phyloP scores from a whole-genome alignment of 495 filamentous ascomycete species.

The Talaromyces liani region DNA sequence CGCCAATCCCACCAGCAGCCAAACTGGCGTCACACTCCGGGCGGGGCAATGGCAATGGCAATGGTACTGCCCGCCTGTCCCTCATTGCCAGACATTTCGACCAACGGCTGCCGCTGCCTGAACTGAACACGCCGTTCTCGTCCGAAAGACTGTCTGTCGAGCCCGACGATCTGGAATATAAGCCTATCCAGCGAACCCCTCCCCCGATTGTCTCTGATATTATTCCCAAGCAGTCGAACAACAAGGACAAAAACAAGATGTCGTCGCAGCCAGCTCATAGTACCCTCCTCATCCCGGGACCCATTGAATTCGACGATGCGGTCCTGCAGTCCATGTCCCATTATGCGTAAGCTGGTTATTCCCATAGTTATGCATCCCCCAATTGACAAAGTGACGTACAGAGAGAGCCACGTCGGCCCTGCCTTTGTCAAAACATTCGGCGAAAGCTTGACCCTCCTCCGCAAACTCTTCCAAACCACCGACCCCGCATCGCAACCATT shows the following conservation, averaged over 20 bases:
- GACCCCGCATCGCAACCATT: constrained; percentile 81
- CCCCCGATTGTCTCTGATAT: constrained; percentile 16
- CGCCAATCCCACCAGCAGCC: constrained; percentile 17
- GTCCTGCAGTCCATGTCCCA: constrained; percentile 93
- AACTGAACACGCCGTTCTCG: constrained; percentile 61
- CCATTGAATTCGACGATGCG: constrained; percentile 97
- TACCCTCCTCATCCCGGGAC: constrained; percentile 86
- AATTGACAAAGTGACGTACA: constrained; percentile 24
- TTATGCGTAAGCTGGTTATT: constrained; percentile 60
- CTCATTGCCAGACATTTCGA: constrained; percentile 79
- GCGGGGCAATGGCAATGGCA: constrained; percentile 6
- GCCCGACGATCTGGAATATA: constrained; percentile 53
- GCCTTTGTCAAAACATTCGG: constrained; percentile 87
- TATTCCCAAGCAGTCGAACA: constrained; percentile 5
- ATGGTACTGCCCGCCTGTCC: constrained; percentile 54
- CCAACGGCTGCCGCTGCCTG: constrained; percentile 49
- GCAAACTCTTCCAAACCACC: constrained; percentile 87
- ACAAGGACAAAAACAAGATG: constrained; percentile 46
- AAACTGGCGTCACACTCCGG: constrained; percentile 18
- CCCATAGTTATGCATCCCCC: neutral
- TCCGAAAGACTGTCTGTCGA: constrained; percentile 48
- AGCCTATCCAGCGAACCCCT: constrained; percentile 35
- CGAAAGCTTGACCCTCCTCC: constrained; percentile 78
- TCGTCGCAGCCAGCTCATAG: constrained; percentile 73
- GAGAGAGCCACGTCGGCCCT: constrained; percentile 85